These are phyloP conservation scores for Flueggea neowawraea DNA, from an alignment of 441 rosid species.

Conservation along the genomic window DNA sequence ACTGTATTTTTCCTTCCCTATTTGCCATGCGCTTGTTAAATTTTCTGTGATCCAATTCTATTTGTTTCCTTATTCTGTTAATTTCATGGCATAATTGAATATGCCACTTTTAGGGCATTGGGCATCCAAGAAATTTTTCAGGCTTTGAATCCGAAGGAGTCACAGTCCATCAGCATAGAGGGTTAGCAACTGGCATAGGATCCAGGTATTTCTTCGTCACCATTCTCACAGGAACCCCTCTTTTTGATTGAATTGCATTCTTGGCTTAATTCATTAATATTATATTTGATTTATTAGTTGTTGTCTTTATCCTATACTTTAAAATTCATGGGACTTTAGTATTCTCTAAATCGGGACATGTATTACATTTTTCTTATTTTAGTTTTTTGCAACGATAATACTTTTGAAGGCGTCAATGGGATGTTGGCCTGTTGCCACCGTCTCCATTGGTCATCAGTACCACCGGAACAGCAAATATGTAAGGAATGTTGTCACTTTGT, in stretches of 20 bases:
- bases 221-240: constrained; percentile 15
- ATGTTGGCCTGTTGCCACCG: too few relatives aligned
- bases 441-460: too few relatives aligned
- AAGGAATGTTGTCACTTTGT: too few relatives aligned
- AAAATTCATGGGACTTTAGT: too few relatives aligned
- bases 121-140: constrained; percentile 39
- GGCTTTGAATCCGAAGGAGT: constrained; percentile 53
- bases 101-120: constrained; percentile 36
- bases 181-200: constrained; percentile 29
- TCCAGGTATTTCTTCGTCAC: constrained; percentile 37
- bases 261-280: too few relatives aligned
- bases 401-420: too few relatives aligned
- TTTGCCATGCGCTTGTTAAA: neutral
- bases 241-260: neutral
- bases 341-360: constrained; percentile 5
- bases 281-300: too few relatives aligned
- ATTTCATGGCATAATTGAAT: constrained; percentile 4
- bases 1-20: neutral
- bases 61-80: constrained; percentile 5
- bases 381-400: neutral
- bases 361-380: constrained; percentile 18
- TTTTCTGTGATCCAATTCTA: neutral
- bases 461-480: too few relatives aligned
- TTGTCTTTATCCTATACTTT: too few relatives aligned
- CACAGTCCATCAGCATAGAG: constrained; percentile 49